Conservation (phyloP, 371 early-diverging fungal species). For the Fennellomyces sp. region DNA sequence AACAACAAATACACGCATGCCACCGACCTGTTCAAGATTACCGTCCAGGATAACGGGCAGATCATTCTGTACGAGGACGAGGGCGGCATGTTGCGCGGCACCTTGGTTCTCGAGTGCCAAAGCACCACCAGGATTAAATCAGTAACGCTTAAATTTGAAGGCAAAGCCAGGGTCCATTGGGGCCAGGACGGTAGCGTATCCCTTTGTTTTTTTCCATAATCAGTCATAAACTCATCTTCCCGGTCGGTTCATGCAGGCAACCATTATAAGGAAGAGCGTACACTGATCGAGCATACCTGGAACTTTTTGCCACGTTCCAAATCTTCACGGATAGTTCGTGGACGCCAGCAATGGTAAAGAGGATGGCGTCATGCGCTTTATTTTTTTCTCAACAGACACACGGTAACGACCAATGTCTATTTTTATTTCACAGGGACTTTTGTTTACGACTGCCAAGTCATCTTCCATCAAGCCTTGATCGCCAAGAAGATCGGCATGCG, state of each 20-base stretch:
- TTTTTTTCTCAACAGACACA: not conserved
- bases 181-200: conserved; percentile 47
- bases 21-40: conserved; percentile 1
- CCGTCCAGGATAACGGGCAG: conserved; percentile 26
- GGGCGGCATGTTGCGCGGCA: conserved; percentile 42
- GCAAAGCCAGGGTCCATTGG: conserved; percentile 44
- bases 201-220: conserved; percentile 13
- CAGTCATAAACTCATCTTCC: conserved; percentile 6
- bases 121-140: conserved; percentile 40
- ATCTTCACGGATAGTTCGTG: conserved; percentile 15
- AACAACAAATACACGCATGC: not conserved
- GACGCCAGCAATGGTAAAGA: conserved; percentile 32
- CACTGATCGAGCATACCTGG: conserved; percentile 21
- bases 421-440: conserved; percentile 31
- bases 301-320: conserved; percentile 28
- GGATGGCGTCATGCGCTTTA: conserved; percentile 1
- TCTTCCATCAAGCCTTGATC: conserved; percentile 39
- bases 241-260: conserved; percentile 25
- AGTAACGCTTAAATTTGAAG: conserved; percentile 40
- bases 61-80: conserved; percentile 31
- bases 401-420: not conserved
- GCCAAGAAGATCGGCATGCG: conserved; percentile 21
- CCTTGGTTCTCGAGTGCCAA: conserved; percentile 36
- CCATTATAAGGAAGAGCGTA: conserved; percentile 16
- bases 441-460: conserved; percentile 39